Conservation (phyloP, 352 stramenopile species). For the Pelagophyceae sp. region DNA sequence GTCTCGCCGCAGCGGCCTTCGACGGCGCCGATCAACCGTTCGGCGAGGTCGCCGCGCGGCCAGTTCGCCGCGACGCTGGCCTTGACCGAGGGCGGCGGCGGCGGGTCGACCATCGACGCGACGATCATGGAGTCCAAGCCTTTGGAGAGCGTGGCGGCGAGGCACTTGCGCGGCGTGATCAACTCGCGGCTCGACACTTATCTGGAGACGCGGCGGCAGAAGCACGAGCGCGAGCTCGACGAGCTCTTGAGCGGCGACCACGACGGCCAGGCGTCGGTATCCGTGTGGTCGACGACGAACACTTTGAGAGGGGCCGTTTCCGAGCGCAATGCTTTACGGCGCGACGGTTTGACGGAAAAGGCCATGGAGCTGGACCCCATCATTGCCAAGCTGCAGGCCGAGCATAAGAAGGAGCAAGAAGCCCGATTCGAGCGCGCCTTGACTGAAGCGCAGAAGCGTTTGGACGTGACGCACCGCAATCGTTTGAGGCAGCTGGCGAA, state of each 20-base stretch:
- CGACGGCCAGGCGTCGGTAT: background rate
- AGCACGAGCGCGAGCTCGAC: background rate
- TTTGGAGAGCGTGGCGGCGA: background rate
- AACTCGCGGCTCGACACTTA: background rate
- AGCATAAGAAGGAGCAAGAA: background rate
- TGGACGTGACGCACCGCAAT: background rate
- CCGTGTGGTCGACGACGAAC: background rate
- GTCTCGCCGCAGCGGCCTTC: too few relatives aligned
- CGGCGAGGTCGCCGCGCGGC: too few relatives aligned
- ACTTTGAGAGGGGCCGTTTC: background rate
- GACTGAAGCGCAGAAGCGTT: background rate
- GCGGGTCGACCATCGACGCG: too few relatives aligned
- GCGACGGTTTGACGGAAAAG: slow-evolving; percentile 9
- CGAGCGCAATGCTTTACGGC: background rate
- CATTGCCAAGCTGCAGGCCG: background rate
- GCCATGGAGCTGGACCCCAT: background rate
- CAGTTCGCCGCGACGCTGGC: too few relatives aligned
- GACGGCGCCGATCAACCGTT: too few relatives aligned
- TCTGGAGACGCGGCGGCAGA: background rate
- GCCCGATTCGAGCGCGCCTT: background rate
- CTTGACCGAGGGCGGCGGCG: too few relatives aligned
- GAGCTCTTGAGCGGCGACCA: background rate
- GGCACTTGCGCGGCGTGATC: background rate
- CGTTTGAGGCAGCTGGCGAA: background rate
- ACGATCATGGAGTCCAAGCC: background rate